Percentiles rank a stretch among this genome's conserved stretches.
phyloP scores from a whole-genome alignment of 73 alveolate genomes.

The Paramecium sonneborni region DNA sequence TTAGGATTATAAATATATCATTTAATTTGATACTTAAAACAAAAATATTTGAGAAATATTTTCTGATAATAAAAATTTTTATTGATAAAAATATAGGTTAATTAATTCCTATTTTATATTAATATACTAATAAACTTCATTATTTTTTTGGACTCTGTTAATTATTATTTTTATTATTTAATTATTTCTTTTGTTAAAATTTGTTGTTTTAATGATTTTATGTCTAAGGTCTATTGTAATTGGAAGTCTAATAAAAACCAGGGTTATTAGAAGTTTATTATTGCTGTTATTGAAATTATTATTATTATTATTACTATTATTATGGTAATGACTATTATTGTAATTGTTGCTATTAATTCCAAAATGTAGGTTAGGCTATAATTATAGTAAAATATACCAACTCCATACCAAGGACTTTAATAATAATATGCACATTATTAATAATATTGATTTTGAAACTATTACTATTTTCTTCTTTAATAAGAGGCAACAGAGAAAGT shows the following conservation, averaged over 20 bases:
- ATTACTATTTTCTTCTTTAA: constrained; percentile 39
- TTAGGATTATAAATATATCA: no score
- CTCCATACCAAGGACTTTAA: constrained; percentile 25
- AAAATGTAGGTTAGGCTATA: constrained; percentile 27
- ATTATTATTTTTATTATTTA: neutral
- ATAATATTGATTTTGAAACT: neutral
- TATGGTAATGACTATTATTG: neutral
- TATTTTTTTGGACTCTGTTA: constrained; percentile 14
- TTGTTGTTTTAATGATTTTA: neutral
- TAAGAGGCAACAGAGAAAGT: constrained; percentile 37
- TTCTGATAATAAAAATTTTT: no score
- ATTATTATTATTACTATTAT: neutral
- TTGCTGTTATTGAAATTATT: no score
- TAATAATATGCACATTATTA: constrained; percentile 27
- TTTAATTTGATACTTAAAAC: neutral
- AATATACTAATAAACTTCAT: neutral
- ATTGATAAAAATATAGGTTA: neutral
- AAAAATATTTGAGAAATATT: neutral
- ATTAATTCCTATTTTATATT: neutral
- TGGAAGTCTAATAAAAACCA: neutral
- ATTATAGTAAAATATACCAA: constrained; percentile 17
- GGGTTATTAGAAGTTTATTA: neutral
- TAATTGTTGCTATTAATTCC: neutral
- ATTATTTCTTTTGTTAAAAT: neutral
- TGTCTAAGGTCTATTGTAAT: constrained; percentile 1